phyloP scores from a whole-genome alignment of 805 yeast genomes.

The Blastobotrys chiropterorum region DNA sequence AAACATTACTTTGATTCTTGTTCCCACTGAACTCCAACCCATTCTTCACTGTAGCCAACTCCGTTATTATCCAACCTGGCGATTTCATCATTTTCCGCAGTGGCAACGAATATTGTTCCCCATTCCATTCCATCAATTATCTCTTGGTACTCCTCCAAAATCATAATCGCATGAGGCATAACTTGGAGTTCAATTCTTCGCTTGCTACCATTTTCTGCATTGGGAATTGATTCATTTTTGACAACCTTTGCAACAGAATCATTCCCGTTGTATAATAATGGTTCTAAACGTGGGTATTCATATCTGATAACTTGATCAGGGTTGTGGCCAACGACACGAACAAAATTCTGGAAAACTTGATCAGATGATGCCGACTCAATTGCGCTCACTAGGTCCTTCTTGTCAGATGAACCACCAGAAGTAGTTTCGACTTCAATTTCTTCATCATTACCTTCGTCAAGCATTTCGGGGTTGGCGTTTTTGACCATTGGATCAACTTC shows the following conservation, averaged over 20 bases:
- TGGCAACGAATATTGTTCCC: conserved; percentile 90
- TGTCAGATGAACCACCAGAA: conserved; percentile 16
- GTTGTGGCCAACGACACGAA: conserved; percentile 68
- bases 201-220: conserved; percentile 27
- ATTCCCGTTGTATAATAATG: conserved; percentile 63
- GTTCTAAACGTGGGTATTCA: conserved; percentile 63
- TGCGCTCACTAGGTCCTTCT: conserved; percentile 11
- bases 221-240: conserved; percentile 41
- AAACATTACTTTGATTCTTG: conserved; percentile 3
- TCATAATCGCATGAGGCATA: conserved; percentile 89
- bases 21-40: conserved; percentile 87
- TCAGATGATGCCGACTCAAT: conserved; percentile 44
- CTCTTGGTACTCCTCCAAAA: conserved; percentile 53
- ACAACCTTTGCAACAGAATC: conserved; percentile 49
- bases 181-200: conserved; percentile 73
- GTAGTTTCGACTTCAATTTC: conserved; percentile 33
- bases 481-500: conserved; percentile 38
- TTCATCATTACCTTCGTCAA: conserved; percentile 41
- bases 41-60: conserved; percentile 78
- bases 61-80: conserved; percentile 47
- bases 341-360: conserved; percentile 70
- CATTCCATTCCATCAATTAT: conserved; percentile 86
- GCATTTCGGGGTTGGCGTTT: not conserved
- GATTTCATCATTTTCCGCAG: conserved; percentile 49
- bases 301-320: conserved; percentile 84